Percentiles rank a stretch among this genome's conserved stretches.
Evolutionary conservation across 176 grass and related monocot genomes (phyloP).

Genomic region (Zizania latifolia): DNA sequence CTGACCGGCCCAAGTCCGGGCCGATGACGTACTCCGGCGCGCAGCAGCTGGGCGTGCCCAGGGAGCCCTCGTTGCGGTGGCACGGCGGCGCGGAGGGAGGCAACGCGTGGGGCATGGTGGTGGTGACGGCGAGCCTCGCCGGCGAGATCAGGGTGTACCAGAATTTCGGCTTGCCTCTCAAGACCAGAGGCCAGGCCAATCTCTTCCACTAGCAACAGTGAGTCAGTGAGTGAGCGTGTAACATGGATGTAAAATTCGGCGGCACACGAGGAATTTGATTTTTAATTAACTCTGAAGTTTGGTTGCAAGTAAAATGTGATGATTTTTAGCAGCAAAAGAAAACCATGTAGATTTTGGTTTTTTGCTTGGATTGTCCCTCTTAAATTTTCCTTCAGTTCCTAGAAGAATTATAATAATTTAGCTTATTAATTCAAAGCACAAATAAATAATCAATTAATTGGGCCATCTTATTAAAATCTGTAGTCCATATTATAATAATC

Average conservation of each 20-base stretch:
- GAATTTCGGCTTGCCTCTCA: slow-evolving; percentile 73
- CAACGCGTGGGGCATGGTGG: slow-evolving; percentile 78
- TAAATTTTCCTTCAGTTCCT: not conserved
- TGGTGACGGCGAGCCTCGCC: slow-evolving; percentile 59
- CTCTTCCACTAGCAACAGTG: slow-evolving; percentile 20
- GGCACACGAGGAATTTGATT: not conserved
- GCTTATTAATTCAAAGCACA: too few species aligned
- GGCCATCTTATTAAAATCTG: too few species aligned
- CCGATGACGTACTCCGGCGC: slow-evolving; percentile 15
- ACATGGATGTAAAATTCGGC: too few species aligned
- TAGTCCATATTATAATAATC: too few species aligned
- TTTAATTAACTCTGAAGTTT: too few species aligned
- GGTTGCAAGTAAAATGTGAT: not conserved
- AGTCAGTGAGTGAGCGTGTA: too few species aligned
- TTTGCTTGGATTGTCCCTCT: not conserved
- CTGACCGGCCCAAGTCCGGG: slow-evolving; percentile 25
- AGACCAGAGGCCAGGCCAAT: slow-evolving; percentile 13
- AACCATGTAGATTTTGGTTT: not conserved
- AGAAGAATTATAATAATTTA: too few species aligned
- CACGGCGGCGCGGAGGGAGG: slow-evolving; percentile 30
- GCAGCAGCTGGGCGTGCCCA: not conserved
- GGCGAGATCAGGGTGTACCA: slow-evolving; percentile 82
- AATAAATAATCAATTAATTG: too few species aligned
- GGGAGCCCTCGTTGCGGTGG: slow-evolving; percentile 17
- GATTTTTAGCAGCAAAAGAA: not conserved